A percentile compares a stretch with the other conserved stretches of the same genome.
phyloP scores from a whole-genome alignment of 306 rosid genomes.

The Ammopiptanthus mongolicus region DNA sequence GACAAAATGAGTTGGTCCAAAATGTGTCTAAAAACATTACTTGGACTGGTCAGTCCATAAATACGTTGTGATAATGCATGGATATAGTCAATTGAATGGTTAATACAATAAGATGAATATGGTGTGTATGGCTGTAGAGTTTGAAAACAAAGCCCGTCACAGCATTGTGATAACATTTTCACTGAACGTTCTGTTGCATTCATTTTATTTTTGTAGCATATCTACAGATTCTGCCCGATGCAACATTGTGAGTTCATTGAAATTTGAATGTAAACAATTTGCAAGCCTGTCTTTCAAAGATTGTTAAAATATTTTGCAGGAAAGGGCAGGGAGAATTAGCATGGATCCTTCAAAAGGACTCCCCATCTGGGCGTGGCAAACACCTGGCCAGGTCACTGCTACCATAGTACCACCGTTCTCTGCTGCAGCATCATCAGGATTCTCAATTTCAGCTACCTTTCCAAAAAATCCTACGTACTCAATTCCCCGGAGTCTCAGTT shows the following conservation, averaged over 20 bases:
- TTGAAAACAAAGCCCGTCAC: not conserved
- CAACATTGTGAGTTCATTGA: not conserved
- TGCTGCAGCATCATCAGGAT: constrained; percentile 99
- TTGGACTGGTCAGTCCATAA: not conserved
- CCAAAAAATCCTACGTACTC: constrained; percentile 37
- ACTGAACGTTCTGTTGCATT: not conserved
- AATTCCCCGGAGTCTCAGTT: constrained; percentile 40
- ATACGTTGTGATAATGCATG: not conserved
- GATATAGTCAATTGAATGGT: not conserved
- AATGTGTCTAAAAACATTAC: not conserved
- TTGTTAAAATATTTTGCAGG: constrained; percentile 47
- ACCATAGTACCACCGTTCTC: constrained; percentile 61
- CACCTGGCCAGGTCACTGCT: constrained; percentile 60
- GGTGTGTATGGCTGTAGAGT: not conserved
- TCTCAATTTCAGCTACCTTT: constrained; percentile 69
- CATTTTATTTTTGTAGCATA: not conserved
- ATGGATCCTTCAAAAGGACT: constrained; percentile 57
- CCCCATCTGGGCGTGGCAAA: constrained; percentile 73
- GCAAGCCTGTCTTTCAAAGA: not conserved
- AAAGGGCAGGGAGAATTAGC: constrained; percentile 53
- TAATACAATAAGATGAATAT: not conserved
- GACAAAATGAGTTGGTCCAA: not conserved
- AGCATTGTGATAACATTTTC: not conserved
- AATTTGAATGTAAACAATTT: not conserved
- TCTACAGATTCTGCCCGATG: not conserved